A percentile compares a stretch with the other conserved stretches of the same genome.
phyloP scores from a whole-genome alignment of 352 stramenopile species.

The Globisporangium recalcitrans region DNA sequence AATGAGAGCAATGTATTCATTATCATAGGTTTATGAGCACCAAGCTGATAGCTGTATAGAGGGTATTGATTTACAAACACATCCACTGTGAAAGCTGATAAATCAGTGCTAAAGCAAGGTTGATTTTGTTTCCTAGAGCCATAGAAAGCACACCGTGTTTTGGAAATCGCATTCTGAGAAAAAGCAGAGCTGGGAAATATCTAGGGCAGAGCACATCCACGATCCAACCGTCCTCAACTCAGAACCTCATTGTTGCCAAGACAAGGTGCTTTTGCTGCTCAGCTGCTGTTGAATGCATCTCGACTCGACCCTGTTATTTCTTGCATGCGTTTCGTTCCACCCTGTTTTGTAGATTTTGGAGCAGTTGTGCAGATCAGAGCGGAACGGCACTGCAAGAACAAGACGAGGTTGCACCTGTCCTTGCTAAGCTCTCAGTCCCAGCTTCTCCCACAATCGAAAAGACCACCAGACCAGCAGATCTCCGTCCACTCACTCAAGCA shows the following conservation, averaged over 20 bases:
- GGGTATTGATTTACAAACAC: background rate
- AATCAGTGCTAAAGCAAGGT: slow-evolving; percentile 13
- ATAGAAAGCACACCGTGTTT: background rate
- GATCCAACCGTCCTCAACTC: background rate
- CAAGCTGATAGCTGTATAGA: background rate
- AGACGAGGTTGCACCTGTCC: background rate
- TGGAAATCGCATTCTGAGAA: background rate
- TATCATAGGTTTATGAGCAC: background rate
- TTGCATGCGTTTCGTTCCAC: background rate
- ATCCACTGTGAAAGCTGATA: background rate
- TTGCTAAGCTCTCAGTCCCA: background rate
- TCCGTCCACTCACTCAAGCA: background rate
- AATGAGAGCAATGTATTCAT: too few species aligned
- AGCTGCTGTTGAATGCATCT: too few species aligned
- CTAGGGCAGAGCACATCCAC: background rate
- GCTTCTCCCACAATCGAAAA: slow-evolving; percentile 5
- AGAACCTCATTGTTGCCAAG: background rate
- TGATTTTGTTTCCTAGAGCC: background rate
- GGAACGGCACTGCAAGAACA: background rate
- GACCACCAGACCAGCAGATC: background rate
- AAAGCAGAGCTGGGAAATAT: background rate
- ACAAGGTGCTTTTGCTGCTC: too few species aligned
- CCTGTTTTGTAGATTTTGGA: background rate
- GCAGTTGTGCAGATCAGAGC: background rate
- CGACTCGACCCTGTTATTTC: background rate